Conservation (phyloP, 305 asterid species). For the Solanum hybrid region DNA sequence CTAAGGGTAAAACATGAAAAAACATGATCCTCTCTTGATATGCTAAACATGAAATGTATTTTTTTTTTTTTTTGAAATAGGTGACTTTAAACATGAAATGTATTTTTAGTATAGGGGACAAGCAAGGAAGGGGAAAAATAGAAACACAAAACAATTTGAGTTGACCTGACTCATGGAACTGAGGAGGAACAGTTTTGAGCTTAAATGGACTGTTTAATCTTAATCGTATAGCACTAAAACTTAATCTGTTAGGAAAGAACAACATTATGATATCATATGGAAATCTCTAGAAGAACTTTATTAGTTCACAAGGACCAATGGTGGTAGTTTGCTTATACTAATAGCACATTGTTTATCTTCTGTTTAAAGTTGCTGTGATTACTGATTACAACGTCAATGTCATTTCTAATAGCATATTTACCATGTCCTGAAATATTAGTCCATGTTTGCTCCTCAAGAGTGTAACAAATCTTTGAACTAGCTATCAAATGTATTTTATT, state of each 20-base stretch:
- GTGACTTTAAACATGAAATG: too few species aligned
- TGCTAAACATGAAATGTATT: not conserved
- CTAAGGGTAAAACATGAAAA: not conserved
- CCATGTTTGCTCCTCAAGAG: not conserved
- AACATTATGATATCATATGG: not conserved
- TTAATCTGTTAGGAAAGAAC: not conserved
- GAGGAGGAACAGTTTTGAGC: not conserved
- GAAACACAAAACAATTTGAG: not conserved
- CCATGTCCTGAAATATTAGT: not conserved
- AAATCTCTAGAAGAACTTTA: not conserved
- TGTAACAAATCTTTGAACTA: not conserved
- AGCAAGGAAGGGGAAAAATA: not conserved
- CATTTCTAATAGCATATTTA: not conserved
- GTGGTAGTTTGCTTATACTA: not conserved
- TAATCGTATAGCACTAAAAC: not conserved
- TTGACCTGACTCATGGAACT: not conserved
- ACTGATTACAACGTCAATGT: not conserved
- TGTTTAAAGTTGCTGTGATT: not conserved
- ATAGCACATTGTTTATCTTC: not conserved
- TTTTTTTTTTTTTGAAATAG: too few species aligned
- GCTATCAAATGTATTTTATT: not conserved
- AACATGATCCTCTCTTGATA: not conserved
- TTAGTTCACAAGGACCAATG: not conserved
- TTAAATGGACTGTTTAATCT: not conserved
- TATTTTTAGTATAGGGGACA: not conserved